Evolutionary conservation across 2,329 filamentous ascomycete genomes (phyloP).

Genomic region (Orbilia brochopaga): DNA sequence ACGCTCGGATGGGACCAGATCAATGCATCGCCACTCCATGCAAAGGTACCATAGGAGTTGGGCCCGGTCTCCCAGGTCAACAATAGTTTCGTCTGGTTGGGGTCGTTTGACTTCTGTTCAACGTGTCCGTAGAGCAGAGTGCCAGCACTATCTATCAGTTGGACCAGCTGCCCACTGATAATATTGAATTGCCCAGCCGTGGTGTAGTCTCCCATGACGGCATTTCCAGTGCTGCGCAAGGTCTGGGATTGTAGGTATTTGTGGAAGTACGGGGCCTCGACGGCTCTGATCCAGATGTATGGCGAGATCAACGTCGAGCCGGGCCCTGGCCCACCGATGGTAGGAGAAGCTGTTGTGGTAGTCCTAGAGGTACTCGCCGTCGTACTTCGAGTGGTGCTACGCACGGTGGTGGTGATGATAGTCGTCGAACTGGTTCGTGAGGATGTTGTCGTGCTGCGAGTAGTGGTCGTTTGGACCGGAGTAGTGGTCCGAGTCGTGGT

Average conservation of each 20-base stretch:
- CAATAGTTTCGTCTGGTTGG: slow-evolving; percentile 61
- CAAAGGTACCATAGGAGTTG: slow-evolving; percentile 66
- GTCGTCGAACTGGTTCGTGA: slow-evolving; percentile 6
- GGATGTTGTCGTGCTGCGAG: background rate
- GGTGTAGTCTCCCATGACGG: slow-evolving; percentile 63
- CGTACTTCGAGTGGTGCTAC: background rate
- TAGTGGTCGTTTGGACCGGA: slow-evolving; percentile 1
- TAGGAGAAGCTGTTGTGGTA: slow-evolving; percentile 5
- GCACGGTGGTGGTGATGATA: slow-evolving; percentile 2
- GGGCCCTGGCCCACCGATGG: slow-evolving; percentile 54
- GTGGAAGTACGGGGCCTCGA: slow-evolving; percentile 66
- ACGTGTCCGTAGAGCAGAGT: slow-evolving; percentile 62
- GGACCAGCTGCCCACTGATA: slow-evolving; percentile 64
- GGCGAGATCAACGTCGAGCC: slow-evolving; percentile 62
- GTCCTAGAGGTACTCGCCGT: background rate
- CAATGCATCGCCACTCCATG: slow-evolving; percentile 66
- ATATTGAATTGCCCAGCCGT: slow-evolving; percentile 68
- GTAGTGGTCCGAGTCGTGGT: slow-evolving; percentile 3
- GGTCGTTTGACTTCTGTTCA: slow-evolving; percentile 59
- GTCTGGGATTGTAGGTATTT: slow-evolving; percentile 63
- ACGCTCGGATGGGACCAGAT: slow-evolving; percentile 64
- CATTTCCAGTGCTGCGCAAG: slow-evolving; percentile 60
- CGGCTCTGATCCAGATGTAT: slow-evolving; percentile 67
- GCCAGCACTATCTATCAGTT: slow-evolving; percentile 59
- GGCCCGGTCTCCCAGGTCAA: slow-evolving; percentile 63